Evolutionary conservation across 1,284 basidiomycete genomes (phyloP), one percentile per base, ranked within the genome.

Genomic region (Leccinum angustisporum): DNA sequence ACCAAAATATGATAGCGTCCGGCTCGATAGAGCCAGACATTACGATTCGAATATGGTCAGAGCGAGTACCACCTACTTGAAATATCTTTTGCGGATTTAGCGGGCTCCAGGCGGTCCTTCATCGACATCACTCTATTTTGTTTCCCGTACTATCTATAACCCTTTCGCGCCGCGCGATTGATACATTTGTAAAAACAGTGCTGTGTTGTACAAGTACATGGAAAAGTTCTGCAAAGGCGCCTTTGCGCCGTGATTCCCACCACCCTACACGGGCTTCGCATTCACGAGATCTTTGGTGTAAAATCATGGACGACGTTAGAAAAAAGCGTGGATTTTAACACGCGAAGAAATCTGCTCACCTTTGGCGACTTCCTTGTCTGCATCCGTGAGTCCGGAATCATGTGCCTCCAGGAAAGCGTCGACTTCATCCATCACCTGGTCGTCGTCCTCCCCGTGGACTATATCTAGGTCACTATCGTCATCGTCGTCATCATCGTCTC

Each of bases 371-470:
- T 88, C 86, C 76, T 92, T 89, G 72, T 95, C 91, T 18, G 90
- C 91, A 59, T 92, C 92, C 21, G 90, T 89, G 58, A 96, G 78
- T 3, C 93, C 93, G 30, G 88, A 88, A 77, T 95, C 94, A 72
- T 96, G 88, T 13, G 88, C 94, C 71, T 96, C 94, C 58, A 97
- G 79, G 82, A 96, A 96, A 2, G 94, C 94, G 72, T 97, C 94
- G 59, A 94, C 92, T 81, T 97, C 94, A 67, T 95, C 92, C 86
- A 97, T 86, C 56, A 96, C 90, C 59, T 84, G 85, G 70, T 94
- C 92, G 63, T 83, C 83, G n/a, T 85, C 82, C 8, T 88, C 89
- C 9, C 78, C 81, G 3, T 84, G 83, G 11, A 87, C 86, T 16
- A 86, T 83, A 58, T 86, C 87, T 30, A 85, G 80, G 66, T 90